Base-by-base conservation (phyloP, 2,329 filamentous ascomycete species). In the Aureobasidium sp. region DNA sequence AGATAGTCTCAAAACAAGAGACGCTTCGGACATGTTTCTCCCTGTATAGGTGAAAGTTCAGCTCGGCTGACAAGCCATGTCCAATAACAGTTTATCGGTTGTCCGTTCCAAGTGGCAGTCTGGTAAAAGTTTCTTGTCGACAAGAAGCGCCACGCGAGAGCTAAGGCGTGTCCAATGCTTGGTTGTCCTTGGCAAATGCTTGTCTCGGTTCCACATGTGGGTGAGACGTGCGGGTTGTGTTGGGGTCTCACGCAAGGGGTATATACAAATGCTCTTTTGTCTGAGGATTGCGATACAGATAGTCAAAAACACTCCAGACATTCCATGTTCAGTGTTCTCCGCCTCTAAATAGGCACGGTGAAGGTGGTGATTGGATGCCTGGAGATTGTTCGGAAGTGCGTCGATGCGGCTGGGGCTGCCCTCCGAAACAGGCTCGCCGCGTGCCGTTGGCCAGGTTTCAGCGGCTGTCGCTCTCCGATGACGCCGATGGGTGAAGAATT, bases 381-480 rank as follows among this genome's bases (percentile, higher is more conserved):
- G 51, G 37, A 42, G 51, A 42, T 29, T 41, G 51, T 41, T 42
- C 51, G 37, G 51, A 39, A 17, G 51, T 29, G 45, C 7, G 15
- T 3, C 17, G 2, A 17, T 27, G 14, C 51, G 51, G 51, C 11
- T 55, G 36, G 20, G 25, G 37, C 51, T 55, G 36, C 51, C 51
- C 37, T 25, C 51, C 34, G 31, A 55, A 55, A 39, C 34, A 20
- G 29, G 49, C 49, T 39, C 37, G 37, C 25, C 36, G 34, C 20
- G 15, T 17, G 22, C 52, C 41, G 53, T 34, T 37, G 55, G 55
- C 29, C 41, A 44, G 53, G 41, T 48, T 48, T 39, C 44, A 44
- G 41, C 55, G 42, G 42, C 20, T n/a, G 31, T 42, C 31, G 15
- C n/a, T 57, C 39, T 57, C 53, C 53, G 53, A 57, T 57, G 53